Conservation (phyloP, 768 basidiomycete species). For the Lepiota brunneoincarnata region DNA sequence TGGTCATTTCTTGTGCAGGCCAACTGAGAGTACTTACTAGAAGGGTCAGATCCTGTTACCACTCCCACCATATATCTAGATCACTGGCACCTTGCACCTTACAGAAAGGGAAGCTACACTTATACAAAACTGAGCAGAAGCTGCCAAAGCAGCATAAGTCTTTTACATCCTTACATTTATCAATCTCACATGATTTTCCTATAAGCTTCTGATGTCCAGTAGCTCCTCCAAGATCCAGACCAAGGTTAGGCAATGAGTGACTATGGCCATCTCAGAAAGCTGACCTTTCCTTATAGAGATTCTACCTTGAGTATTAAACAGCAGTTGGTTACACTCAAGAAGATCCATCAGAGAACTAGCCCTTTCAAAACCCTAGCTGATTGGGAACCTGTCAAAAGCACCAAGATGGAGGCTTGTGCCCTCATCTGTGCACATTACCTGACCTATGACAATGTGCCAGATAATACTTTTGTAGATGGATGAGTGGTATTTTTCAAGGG, state of each 20-base stretch:
- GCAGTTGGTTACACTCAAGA: slow-evolving; percentile 10
- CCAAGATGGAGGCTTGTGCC: slow-evolving; percentile 16
- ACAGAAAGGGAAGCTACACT: slow-evolving; percentile 19
- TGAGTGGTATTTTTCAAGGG: background rate
- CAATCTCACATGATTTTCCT: background rate
- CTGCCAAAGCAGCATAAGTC: background rate
- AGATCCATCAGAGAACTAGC: background rate
- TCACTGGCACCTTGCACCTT: slow-evolving; percentile 12
- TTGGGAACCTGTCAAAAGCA: slow-evolving; percentile 16
- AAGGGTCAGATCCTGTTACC: slow-evolving; percentile 14
- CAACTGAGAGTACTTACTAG: slow-evolving; percentile 13
- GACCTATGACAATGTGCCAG: background rate
- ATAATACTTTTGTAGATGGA: background rate
- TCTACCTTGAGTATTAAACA: slow-evolving; percentile 16
- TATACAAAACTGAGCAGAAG: slow-evolving; percentile 4
- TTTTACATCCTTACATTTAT: background rate
- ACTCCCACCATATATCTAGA: slow-evolving; percentile 13
- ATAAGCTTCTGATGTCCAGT: background rate
- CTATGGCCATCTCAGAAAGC: too few species aligned
- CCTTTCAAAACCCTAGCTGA: slow-evolving; percentile 11
- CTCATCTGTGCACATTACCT: slow-evolving; percentile 4
- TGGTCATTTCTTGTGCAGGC: slow-evolving; percentile 13
- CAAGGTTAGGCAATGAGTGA: background rate
- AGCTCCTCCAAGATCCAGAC: background rate
- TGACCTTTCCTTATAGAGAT: background rate